Conservation (phyloP, 1,284 basidiomycete genomes). For the Marasmius sp. region DNA sequence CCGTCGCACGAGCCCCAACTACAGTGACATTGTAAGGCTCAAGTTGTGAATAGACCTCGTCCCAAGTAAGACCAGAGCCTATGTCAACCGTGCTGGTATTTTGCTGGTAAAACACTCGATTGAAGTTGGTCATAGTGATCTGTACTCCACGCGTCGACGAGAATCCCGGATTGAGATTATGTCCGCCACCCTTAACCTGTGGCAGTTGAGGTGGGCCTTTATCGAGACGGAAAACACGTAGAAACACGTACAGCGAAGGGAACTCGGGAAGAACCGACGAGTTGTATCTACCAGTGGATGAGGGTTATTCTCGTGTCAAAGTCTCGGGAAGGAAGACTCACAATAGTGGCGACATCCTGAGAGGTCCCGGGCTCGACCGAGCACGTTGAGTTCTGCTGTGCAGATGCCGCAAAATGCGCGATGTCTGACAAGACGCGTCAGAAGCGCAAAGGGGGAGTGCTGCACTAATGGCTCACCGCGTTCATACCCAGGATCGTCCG, state of each 20-base stretch:
- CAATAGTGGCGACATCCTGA: conserved; percentile 33
- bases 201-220: neutral
- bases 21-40: conserved; percentile 38
- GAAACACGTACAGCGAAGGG: conserved; percentile 3
- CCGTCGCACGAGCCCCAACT: conserved; percentile 42
- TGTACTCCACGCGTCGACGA: conserved; percentile 54
- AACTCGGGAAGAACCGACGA: neutral
- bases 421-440: neutral
- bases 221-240: neutral
- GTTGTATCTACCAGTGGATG: neutral
- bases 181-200: conserved; percentile 52
- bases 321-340: conserved; percentile 14
- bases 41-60: conserved; percentile 44
- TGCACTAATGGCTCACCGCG: neutral
- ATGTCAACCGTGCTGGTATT: conserved; percentile 34
- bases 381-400: conserved; percentile 27
- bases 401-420: neutral
- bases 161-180: conserved; percentile 45
- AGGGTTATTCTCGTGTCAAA: neutral
- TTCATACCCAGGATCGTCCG: neutral
- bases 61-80: conserved; percentile 51
- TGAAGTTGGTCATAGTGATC: conserved; percentile 47
- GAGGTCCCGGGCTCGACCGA: conserved; percentile 37
- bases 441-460: neutral
- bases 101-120: conserved; percentile 34